A percentile compares a stretch with the other conserved stretches of the same genome.
Evolutionary conservation across 768 basidiomycete species (phyloP).

Genomic region (Tricholoma saponaceum): DNA sequence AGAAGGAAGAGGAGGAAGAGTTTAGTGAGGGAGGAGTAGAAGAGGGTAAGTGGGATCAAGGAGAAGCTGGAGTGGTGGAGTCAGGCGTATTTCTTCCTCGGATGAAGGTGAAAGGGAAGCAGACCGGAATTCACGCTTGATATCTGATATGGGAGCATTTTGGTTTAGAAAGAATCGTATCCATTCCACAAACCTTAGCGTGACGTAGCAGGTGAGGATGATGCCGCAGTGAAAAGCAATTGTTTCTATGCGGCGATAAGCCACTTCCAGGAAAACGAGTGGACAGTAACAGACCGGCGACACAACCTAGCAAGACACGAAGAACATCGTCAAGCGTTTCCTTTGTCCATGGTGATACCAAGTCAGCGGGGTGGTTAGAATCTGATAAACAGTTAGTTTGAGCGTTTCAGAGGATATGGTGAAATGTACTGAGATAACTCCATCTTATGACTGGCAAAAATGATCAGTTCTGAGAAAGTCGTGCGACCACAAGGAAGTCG

Average conservation of each 20-base stretch:
- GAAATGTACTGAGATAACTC: slow-evolving; percentile 57
- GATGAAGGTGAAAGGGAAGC: slow-evolving; percentile 2
- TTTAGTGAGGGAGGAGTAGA: slow-evolving; percentile 84
- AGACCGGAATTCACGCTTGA: slow-evolving; percentile 62
- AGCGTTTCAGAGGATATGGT: background rate
- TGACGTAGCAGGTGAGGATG: slow-evolving; percentile 48
- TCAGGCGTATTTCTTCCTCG: background rate
- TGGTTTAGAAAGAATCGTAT: background rate
- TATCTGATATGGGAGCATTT: slow-evolving; percentile 34
- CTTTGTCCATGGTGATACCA: slow-evolving; percentile 44
- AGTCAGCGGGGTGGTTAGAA: slow-evolving; percentile 29
- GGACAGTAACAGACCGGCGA: slow-evolving; percentile 42
- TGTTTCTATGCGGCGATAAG: slow-evolving; percentile 48
- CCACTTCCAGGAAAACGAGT: background rate
- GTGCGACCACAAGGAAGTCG: slow-evolving; percentile 23
- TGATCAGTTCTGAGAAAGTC: background rate
- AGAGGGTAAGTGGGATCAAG: slow-evolving; percentile 70
- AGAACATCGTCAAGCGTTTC: slow-evolving; percentile 48
- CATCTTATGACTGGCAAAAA: slow-evolving; percentile 64
- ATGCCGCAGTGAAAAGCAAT: slow-evolving; percentile 71
- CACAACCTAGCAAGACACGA: slow-evolving; percentile 61
- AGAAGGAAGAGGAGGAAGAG: slow-evolving; percentile 79
- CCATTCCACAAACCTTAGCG: slow-evolving; percentile 38
- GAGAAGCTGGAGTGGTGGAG: slow-evolving; percentile 45
- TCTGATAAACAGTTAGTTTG: slow-evolving; percentile 24